These are phyloP conservation scores for Clausena lansium DNA, from an alignment of 345 rosid species.

Conservation along the genomic window DNA sequence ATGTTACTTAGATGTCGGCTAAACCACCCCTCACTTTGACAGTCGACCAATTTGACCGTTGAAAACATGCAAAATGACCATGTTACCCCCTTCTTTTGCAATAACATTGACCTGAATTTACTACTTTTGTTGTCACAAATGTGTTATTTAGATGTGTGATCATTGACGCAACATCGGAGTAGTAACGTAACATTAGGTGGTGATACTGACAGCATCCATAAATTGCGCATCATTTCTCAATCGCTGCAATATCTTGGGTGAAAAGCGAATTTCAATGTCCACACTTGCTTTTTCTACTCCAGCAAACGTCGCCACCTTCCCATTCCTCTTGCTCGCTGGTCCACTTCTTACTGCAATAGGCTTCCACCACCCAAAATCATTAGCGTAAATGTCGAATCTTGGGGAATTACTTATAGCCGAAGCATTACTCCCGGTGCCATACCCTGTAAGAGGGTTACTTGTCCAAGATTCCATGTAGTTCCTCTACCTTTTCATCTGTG, in stretches of 20 bases:
- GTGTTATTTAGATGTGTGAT: too few relatives aligned
- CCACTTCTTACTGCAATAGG: slow-evolving; percentile 29
- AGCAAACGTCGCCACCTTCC: slow-evolving; percentile 18
- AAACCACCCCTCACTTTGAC: too few relatives aligned
- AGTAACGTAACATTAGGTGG: background rate
- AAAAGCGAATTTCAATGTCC: slow-evolving; percentile 1
- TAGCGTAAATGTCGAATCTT: slow-evolving; percentile 31
- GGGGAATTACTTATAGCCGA: slow-evolving; percentile 27
- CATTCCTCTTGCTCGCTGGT: background rate
- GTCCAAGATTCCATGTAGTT: slow-evolving; percentile 8
- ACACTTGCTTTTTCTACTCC: slow-evolving; percentile 18
- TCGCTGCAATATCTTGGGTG: background rate
- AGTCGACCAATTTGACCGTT: too few relatives aligned
- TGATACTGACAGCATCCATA: background rate
- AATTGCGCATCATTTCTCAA: slow-evolving; percentile 2
- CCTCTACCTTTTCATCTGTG: slow-evolving; percentile 15
- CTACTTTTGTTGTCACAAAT: too few relatives aligned
- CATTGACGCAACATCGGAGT: too few relatives aligned
- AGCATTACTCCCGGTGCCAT: slow-evolving; percentile 4
- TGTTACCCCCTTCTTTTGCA: too few relatives aligned
- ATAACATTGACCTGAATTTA: too few relatives aligned
- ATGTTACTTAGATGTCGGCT: too few relatives aligned
- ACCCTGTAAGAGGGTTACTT: too few relatives aligned
- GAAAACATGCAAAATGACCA: too few relatives aligned
- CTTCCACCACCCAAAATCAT: slow-evolving; percentile 44